Conservation (phyloP, 345 rosid species). For the Rhodamnia argentea region DNA sequence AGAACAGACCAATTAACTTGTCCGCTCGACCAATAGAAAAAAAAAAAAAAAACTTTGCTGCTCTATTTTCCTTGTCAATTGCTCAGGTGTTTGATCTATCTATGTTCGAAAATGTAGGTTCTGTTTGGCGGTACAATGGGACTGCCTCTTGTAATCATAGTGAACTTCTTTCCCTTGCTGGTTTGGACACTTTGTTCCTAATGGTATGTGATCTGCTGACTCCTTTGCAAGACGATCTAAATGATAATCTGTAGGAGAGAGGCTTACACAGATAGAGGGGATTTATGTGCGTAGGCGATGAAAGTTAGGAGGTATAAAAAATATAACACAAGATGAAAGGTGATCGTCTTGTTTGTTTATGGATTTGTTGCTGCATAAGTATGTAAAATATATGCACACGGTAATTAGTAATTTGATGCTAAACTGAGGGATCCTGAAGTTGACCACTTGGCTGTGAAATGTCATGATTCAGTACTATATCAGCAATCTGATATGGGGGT, state of each 20-base stretch:
- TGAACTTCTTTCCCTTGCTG: background rate
- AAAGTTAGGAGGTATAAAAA: background rate
- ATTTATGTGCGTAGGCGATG: background rate
- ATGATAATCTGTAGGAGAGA: background rate
- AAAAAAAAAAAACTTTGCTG: background rate
- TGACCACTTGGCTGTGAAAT: background rate
- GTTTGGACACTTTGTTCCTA: background rate
- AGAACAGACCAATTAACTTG: background rate
- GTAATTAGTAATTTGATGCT: background rate
- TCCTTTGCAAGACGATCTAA: background rate
- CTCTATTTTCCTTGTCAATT: background rate
- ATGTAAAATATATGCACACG: background rate
- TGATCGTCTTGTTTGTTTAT: background rate
- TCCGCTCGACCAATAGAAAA: background rate
- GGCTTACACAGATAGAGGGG: background rate
- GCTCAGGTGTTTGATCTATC: background rate
- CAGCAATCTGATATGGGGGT: background rate
- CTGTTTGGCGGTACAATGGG: fast-evolving
- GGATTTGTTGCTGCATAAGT: background rate
- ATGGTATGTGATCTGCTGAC: background rate
- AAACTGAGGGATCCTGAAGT: background rate
- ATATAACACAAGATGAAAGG: background rate
- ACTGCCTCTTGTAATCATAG: background rate
- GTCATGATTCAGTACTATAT: background rate
- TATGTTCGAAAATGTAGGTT: background rate